A percentile compares a stretch with the other conserved stretches of the same genome.
These are phyloP conservation scores for Priceomyces carsonii DNA, from an alignment of 805 yeast genomes.

Conservation along the genomic window DNA sequence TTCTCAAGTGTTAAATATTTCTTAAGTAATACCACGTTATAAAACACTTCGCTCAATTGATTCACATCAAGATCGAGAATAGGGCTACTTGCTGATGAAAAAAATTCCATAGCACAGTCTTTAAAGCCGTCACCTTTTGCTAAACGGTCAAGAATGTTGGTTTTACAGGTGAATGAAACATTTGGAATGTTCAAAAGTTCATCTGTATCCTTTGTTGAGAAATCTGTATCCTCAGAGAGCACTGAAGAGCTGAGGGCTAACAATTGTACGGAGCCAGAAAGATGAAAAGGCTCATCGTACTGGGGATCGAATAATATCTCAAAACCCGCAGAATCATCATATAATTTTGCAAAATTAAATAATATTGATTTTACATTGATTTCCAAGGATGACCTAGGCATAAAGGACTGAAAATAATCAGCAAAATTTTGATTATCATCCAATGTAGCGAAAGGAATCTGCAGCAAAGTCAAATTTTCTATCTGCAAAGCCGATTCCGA, in stretches of 20 bases:
- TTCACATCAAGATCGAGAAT: slow-evolving; percentile 35
- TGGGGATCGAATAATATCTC: slow-evolving; percentile 34
- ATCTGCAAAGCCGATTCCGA: slow-evolving; percentile 26
- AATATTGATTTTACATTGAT: slow-evolving; percentile 24
- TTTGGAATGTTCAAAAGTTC: slow-evolving; percentile 39
- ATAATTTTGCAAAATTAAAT: slow-evolving; percentile 22
- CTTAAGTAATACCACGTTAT: slow-evolving; percentile 30
- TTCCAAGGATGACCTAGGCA: slow-evolving; percentile 24
- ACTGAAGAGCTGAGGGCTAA: slow-evolving; percentile 25
- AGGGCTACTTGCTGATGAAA: slow-evolving; percentile 39
- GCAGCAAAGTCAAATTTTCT: slow-evolving; percentile 24
- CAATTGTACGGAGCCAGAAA: slow-evolving; percentile 33
- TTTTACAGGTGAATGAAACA: slow-evolving; percentile 32
- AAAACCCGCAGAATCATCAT: slow-evolving; percentile 36
- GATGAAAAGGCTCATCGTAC: slow-evolving; percentile 33
- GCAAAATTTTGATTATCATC: slow-evolving; percentile 19
- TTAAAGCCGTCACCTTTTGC: slow-evolving; percentile 37
- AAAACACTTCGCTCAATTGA: slow-evolving; percentile 32
- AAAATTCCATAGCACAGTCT: slow-evolving; percentile 37
- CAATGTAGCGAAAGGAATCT: slow-evolving; percentile 32
- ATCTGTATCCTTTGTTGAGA: slow-evolving; percentile 14
- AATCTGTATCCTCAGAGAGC: slow-evolving; percentile 6
- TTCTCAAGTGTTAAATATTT: slow-evolving; percentile 25
- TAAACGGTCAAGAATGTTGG: slow-evolving; percentile 34
- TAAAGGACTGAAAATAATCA: slow-evolving; percentile 18